These are phyloP conservation scores for Saposhnikovia divaricata DNA, from an alignment of 129 eudicot species.

Conservation along the genomic window DNA sequence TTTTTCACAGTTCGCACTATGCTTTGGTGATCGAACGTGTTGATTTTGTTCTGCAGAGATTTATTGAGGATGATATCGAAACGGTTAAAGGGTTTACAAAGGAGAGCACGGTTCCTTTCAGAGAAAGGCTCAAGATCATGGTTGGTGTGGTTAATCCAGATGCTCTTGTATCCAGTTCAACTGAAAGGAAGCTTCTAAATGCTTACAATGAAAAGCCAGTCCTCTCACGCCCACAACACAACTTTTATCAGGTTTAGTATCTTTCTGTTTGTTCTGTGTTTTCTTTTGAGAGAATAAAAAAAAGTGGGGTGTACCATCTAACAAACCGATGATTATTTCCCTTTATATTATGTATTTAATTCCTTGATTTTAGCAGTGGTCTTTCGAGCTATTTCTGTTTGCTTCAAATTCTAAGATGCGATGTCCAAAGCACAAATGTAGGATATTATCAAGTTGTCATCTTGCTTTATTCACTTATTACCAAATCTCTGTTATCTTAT, in stretches of 20 bases:
- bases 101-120: slow-evolving; percentile 56
- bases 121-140: slow-evolving; percentile 85
- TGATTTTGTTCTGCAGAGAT: slow-evolving; percentile 39
- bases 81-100: slow-evolving; percentile 56
- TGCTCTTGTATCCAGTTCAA: slow-evolving; percentile 62
- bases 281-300: neutral
- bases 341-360: neutral
- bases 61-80: slow-evolving; percentile 71
- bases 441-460: neutral
- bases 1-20: neutral
- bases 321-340: neutral
- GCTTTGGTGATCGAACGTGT: neutral
- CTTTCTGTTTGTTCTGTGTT: neutral
- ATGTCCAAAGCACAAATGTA: neutral
- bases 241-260: slow-evolving; percentile 57
- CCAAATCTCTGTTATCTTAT: neutral
- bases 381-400: neutral
- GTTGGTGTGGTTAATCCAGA: slow-evolving; percentile 89
- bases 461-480: neutral
- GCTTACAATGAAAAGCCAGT: slow-evolving; percentile 96
- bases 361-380: too few species aligned
- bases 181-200: slow-evolving; percentile 74
- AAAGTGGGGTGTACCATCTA: neutral
- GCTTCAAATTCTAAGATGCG: neutral
- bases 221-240: slow-evolving; percentile 94